Evolutionary conservation across 495 filamentous ascomycete genomes (phyloP).

Genomic region (Chaetomium cochliodes): DNA sequence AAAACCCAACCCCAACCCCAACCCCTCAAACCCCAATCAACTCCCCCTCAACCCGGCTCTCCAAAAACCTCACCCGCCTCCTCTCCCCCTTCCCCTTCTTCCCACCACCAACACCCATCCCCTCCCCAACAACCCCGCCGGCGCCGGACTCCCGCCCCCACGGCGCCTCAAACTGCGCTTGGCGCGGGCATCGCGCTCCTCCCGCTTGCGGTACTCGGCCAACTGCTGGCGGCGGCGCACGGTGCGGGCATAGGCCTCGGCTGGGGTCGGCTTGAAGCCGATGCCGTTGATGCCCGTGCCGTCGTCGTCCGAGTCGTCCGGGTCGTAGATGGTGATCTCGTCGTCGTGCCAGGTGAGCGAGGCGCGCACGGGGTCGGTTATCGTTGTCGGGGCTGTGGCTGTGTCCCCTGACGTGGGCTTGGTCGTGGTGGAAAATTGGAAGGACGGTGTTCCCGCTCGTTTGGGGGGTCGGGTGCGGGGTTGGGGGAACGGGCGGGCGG

Average conservation of each 20-base stretch:
- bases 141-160: constrained; percentile 35
- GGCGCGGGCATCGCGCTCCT: constrained; percentile 79
- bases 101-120: not conserved
- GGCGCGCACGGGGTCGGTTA: constrained; percentile 53
- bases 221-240: constrained; percentile 79
- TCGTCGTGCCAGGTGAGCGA: constrained; percentile 77
- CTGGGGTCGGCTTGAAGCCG: constrained; percentile 84
- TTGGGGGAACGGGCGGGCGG: constrained; percentile 27
- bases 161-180: constrained; percentile 66
- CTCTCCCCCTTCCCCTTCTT: constrained; percentile 28
- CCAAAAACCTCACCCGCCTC: constrained; percentile 38
- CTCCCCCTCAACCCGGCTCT: constrained; percentile 17
- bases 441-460: constrained; percentile 47
- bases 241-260: constrained; percentile 71
- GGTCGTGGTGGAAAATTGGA: constrained; percentile 13
- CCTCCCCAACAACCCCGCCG: not conserved
- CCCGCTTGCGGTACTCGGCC: constrained; percentile 75
- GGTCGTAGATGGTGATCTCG: constrained; percentile 81
- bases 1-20: not conserved
- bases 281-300: constrained; percentile 85
- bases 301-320: constrained; percentile 70
- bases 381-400: constrained; percentile 22
- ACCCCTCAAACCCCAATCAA: constrained; percentile 3
- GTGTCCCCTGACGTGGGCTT: not conserved
- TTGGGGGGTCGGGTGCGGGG: constrained; percentile 33